phyloP scores from a whole-genome alignment of 768 basidiomycete species.

The Amanita exitialis region DNA sequence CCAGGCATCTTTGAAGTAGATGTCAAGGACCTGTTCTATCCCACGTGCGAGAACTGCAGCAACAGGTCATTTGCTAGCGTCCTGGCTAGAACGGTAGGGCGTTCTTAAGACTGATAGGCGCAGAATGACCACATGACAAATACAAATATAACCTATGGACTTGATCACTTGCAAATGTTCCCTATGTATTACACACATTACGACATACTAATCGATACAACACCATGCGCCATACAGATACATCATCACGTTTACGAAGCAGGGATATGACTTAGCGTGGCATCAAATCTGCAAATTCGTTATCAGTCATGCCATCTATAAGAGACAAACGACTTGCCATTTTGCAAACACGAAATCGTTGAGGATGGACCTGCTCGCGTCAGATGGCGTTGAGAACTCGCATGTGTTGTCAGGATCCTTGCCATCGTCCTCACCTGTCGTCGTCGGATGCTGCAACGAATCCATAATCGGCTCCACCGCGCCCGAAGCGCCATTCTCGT shows the following conservation, averaged over 20 bases:
- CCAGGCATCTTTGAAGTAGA: too few species aligned
- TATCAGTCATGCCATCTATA: not conserved
- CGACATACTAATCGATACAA: too few species aligned
- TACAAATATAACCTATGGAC: too few species aligned
- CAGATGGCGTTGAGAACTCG: not conserved
- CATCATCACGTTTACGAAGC: not conserved
- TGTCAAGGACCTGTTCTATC: too few species aligned
- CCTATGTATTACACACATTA: too few species aligned
- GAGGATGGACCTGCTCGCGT: not conserved
- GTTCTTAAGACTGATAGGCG: too few species aligned
- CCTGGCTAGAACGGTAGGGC: too few species aligned
- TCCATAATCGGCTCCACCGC: constrained; percentile 5
- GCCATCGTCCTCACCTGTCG: not conserved
- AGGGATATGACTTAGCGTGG: not conserved
- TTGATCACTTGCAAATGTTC: too few species aligned
- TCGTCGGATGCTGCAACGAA: constrained; percentile 3
- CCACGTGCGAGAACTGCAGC: too few species aligned
- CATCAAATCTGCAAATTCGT: not conserved
- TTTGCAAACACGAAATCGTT: not conserved
- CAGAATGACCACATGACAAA: too few species aligned
- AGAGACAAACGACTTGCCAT: not conserved
- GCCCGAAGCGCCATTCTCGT: not conserved
- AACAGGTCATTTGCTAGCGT: too few species aligned
- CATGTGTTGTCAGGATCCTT: not conserved
- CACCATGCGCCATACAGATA: not conserved